Percentiles rank a stretch among this genome's conserved stretches.
These are phyloP conservation scores for Amanita pseudoporphyria DNA, from an alignment of 768 basidiomycete species.

Conservation along the genomic window DNA sequence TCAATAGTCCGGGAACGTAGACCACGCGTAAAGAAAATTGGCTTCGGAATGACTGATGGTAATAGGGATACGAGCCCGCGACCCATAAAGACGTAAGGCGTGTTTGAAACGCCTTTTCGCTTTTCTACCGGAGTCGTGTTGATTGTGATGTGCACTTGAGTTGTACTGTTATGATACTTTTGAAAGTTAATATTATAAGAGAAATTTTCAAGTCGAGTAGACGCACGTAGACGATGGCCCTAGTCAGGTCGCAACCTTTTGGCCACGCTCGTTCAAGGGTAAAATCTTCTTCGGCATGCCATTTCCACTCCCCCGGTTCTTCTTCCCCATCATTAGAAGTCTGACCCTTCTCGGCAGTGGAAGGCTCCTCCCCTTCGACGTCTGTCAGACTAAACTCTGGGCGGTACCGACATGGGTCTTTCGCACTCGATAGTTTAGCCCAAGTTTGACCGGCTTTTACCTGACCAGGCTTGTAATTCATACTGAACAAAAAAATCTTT, in stretches of 20 bases:
- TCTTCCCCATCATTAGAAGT: no score
- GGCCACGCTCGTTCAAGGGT: conserved; percentile 53
- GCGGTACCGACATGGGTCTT: conserved; percentile 41
- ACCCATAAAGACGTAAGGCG: conserved; percentile 51
- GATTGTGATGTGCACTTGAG: conserved; percentile 54
- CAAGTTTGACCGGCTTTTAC: conserved; percentile 41
- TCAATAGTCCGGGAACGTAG: not conserved
- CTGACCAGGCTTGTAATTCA: conserved; percentile 36
- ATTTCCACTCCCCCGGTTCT: conserved; percentile 44
- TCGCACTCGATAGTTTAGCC: conserved; percentile 40
- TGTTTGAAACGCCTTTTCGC: conserved; percentile 51
- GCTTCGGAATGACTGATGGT: conserved; percentile 15
- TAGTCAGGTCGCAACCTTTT: conserved; percentile 27
- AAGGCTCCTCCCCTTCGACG: conserved; percentile 27
- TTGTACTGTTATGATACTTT: conserved; percentile 44
- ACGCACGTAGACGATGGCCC: conserved; percentile 60
- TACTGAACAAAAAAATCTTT: conserved; percentile 29
- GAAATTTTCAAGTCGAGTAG: not conserved
- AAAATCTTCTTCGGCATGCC: conserved; percentile 65
- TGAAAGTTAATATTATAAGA: conserved; percentile 1
- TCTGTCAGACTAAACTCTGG: conserved; percentile 21
- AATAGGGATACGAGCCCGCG: conserved; percentile 32
- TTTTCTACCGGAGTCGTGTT: conserved; percentile 41
- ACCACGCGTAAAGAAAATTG: conserved; percentile 6
- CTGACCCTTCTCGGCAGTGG: conserved; percentile 25